These are phyloP conservation scores for Cercospora berteroae DNA, from an alignment of 2,329 filamentous ascomycete species.

Conservation along the genomic window DNA sequence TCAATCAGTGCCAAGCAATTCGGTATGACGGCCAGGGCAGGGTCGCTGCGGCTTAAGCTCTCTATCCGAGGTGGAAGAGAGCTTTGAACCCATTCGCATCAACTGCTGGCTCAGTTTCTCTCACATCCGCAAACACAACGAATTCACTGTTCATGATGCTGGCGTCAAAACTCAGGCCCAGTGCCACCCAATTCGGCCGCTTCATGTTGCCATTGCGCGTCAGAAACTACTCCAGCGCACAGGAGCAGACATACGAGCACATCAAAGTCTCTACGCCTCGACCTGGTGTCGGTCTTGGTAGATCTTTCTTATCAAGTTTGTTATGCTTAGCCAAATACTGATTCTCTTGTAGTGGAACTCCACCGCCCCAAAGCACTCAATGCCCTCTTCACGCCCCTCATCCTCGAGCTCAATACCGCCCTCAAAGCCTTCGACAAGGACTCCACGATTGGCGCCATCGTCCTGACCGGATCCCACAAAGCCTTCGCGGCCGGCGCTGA, in stretches of 20 bases:
- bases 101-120: neutral
- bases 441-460: constrained; percentile 68
- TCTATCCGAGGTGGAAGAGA: neutral
- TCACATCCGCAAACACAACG: neutral
- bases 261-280: constrained; percentile 79
- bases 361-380: constrained; percentile 95
- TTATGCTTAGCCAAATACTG: neutral
- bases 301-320: neutral
- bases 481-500: constrained; percentile 96
- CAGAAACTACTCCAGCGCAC: constrained; percentile 49
- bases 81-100: neutral
- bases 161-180: constrained; percentile 51
- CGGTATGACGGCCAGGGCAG: neutral
- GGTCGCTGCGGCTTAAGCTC: neutral
- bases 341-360: constrained; percentile 66
- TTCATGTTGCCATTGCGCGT: constrained; percentile 57
- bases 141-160: constrained; percentile 27
- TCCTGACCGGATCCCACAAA: constrained; percentile 84
- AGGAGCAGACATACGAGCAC: constrained; percentile 65
- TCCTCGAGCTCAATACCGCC: constrained; percentile 81
- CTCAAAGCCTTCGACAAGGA: constrained; percentile 68
- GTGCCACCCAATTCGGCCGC: constrained; percentile 59
- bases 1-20: neutral
- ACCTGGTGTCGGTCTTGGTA: constrained; percentile 88
- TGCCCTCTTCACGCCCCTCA: constrained; percentile 85